Percentiles rank a stretch among this genome's conserved stretches.
Conservation (phyloP, 345 rosid species). For the Syzygium aromaticum region DNA sequence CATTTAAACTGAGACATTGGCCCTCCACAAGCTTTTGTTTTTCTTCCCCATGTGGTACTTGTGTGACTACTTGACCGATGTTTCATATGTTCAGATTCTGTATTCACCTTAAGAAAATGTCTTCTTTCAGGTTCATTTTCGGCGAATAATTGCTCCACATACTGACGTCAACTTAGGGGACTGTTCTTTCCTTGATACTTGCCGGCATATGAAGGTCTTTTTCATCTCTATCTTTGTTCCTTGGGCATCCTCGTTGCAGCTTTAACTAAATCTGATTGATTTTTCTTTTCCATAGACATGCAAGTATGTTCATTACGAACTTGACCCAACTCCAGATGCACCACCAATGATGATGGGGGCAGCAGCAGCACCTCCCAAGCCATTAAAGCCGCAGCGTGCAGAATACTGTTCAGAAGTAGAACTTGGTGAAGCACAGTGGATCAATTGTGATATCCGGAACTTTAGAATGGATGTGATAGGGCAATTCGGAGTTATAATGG, state of each 20-base stretch:
- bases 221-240: neutral
- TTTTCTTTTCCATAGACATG: constrained; percentile 55
- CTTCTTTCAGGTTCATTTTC: constrained; percentile 78
- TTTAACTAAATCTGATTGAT: neutral
- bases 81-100: neutral
- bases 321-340: constrained; percentile 79
- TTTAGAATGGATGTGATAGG: constrained; percentile 98
- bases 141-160: constrained; percentile 89
- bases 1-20: neutral
- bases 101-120: neutral
- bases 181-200: constrained; percentile 98
- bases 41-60: neutral
- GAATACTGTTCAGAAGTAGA: constrained; percentile 97
- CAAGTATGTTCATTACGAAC: constrained; percentile 97
- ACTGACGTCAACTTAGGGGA: constrained; percentile 91
- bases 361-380: constrained; percentile 46
- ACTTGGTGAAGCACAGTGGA: constrained; percentile 98
- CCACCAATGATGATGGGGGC: constrained; percentile 39
- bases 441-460: constrained; percentile 81
- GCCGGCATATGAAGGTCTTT: constrained; percentile 97
- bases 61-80: neutral
- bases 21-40: neutral
- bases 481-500: constrained; percentile 96
- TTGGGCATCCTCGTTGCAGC: neutral
- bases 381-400: constrained; percentile 82